A percentile compares a stretch with the other conserved stretches of the same genome.
These are phyloP conservation scores for Heterobasidion occidentale DNA, from an alignment of 1,284 basidiomycete genomes.

Conservation along the genomic window DNA sequence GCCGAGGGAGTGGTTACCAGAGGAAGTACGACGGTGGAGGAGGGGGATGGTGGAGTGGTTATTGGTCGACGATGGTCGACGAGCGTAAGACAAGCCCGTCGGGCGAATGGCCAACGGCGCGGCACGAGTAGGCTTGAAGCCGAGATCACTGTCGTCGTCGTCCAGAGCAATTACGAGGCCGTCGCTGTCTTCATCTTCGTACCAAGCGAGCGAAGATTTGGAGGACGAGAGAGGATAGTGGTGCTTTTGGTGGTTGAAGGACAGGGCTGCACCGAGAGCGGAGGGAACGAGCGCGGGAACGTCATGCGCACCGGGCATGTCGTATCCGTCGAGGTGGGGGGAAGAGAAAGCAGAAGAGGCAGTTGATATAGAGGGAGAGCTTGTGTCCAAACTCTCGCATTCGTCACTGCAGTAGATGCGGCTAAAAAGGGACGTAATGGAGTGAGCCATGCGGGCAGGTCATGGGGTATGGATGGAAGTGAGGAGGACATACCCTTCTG, in stretches of 20 bases:
- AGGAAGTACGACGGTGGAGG: constrained; percentile 45
- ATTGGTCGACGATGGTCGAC: constrained; percentile 65
- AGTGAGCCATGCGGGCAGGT: constrained; percentile 11
- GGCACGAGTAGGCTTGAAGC: constrained; percentile 18
- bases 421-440: constrained; percentile 28
- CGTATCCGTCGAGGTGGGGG: constrained; percentile 45
- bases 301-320: constrained; percentile 33
- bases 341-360: constrained; percentile 64
- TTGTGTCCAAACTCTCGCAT: constrained; percentile 54
- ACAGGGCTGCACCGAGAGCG: constrained; percentile 43
- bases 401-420: constrained; percentile 68
- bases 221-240: constrained; percentile 49
- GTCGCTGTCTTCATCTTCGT: constrained; percentile 56
- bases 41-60: constrained; percentile 52
- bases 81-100: constrained; percentile 47
- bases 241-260: constrained; percentile 18
- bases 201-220: constrained; percentile 53
- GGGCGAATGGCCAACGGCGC: constrained; percentile 12
- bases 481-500: constrained; percentile 44
- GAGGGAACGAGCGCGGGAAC: constrained; percentile 54
- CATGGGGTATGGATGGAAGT: constrained; percentile 11
- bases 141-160: constrained; percentile 29
- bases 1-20: constrained; percentile 34
- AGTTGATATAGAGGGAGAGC: constrained; percentile 32
- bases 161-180: constrained; percentile 21